These are phyloP conservation scores for Auxenochlorella protothecoides DNA, from an alignment of 139 green algal species.

Conservation along the genomic window DNA sequence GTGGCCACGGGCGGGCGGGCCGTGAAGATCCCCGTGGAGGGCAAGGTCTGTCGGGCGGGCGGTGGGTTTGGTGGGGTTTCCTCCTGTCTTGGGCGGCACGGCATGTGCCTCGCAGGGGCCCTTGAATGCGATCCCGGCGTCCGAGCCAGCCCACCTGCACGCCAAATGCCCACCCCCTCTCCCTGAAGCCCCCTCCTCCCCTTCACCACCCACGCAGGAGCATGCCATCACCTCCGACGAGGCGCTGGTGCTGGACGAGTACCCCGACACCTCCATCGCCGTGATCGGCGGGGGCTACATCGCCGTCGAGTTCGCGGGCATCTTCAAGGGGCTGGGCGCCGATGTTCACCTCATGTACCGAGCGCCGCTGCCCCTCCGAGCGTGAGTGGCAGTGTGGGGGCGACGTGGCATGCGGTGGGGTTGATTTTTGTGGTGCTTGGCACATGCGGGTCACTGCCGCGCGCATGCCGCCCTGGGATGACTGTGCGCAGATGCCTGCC, in stretches of 20 bases:
- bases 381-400: constrained; percentile 2
- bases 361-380: constrained; percentile 39
- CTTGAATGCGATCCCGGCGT: too few species aligned
- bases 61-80: too few species aligned
- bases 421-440: constrained; percentile 5
- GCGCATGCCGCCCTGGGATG: too few species aligned
- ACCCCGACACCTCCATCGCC: constrained; percentile 48
- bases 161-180: too few species aligned
- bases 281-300: constrained; percentile 96
- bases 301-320: constrained; percentile 89
- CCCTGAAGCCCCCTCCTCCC: too few species aligned
- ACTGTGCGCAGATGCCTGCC: too few species aligned
- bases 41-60: constrained; percentile 23
- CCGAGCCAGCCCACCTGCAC: too few species aligned
- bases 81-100: too few species aligned
- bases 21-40: constrained; percentile 65
- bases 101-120: not conserved
- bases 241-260: constrained; percentile 65
- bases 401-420: not conserved
- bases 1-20: constrained; percentile 78
- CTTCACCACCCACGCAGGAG: constrained; percentile 33
- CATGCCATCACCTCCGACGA: constrained; percentile 88
- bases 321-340: constrained; percentile 80
- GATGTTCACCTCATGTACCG: constrained; percentile 77
- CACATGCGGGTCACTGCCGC: not conserved